phyloP scores from a whole-genome alignment of 352 stramenopile species.

The Achlya hypogyna region DNA sequence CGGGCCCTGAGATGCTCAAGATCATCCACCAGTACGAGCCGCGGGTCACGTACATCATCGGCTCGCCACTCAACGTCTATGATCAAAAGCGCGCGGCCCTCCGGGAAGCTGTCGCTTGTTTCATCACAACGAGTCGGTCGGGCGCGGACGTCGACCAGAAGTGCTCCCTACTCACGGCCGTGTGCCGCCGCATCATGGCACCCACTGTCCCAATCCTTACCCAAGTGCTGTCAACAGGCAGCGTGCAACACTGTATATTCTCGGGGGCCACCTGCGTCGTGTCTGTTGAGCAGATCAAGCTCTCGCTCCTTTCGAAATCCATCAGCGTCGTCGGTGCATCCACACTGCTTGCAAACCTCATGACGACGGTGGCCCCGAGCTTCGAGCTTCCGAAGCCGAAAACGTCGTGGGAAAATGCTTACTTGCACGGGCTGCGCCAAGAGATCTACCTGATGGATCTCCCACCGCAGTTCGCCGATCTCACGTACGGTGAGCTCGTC shows the following conservation, averaged over 20 bases:
- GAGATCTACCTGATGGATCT: constrained; percentile 63
- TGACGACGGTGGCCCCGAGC: constrained; percentile 21
- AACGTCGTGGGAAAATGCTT: background rate
- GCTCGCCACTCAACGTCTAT: constrained; percentile 61
- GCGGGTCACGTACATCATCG: constrained; percentile 76
- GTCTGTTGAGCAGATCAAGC: constrained; percentile 54
- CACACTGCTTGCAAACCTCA: constrained; percentile 50
- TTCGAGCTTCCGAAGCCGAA: background rate
- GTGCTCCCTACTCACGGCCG: constrained; percentile 48
- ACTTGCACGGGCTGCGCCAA: background rate
- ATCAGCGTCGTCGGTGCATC: constrained; percentile 49
- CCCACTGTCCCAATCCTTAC: constrained; percentile 59
- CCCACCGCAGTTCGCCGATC: constrained; percentile 53
- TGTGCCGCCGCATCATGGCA: constrained; percentile 43
- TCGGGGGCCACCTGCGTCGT: constrained; percentile 64
- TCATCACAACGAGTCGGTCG: constrained; percentile 22
- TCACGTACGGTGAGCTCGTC: constrained; percentile 68
- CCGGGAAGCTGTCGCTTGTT: constrained; percentile 43
- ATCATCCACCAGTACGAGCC: constrained; percentile 56
- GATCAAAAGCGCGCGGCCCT: constrained; percentile 55
- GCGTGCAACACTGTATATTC: constrained; percentile 50
- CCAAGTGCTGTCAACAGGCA: constrained; percentile 61
- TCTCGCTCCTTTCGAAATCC: constrained; percentile 49
- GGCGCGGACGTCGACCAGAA: background rate
- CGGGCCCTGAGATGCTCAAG: constrained; percentile 55